Percentiles rank a stretch among this genome's conserved stretches.
Conservation (phyloP, 768 basidiomycete genomes). For the Trametes villosa region DNA sequence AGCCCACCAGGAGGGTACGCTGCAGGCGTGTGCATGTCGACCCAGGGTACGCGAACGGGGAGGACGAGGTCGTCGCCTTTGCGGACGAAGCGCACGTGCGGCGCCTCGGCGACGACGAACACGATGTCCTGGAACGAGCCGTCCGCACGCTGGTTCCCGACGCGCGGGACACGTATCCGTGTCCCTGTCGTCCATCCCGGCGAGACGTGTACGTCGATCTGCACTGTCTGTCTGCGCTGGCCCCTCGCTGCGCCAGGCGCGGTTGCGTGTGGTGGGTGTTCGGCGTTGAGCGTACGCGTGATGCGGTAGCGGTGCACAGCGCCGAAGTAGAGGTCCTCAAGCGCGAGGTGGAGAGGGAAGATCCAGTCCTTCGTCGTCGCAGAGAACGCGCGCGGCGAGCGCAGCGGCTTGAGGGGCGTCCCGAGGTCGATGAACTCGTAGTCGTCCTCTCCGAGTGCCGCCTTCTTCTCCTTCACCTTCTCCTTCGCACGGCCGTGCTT, state of each 20-base stretch:
- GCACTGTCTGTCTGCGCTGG: conserved; percentile 48
- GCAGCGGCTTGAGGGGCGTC: conserved; percentile 22
- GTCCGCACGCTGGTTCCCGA: conserved; percentile 66
- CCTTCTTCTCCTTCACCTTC: conserved; percentile 18
- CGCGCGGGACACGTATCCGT: conserved; percentile 60
- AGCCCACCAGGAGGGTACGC: conserved; percentile 13
- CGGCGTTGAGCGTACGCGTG: conserved; percentile 51
- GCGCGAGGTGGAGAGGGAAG: conserved; percentile 62
- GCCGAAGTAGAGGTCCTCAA: conserved; percentile 66
- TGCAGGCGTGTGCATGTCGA: conserved; percentile 43
- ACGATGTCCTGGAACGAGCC: conserved; percentile 66
- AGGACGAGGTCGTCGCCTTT: conserved; percentile 59
- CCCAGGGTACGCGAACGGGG: conserved; percentile 60
- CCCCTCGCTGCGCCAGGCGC: background rate
- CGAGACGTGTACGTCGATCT: conserved; percentile 63
- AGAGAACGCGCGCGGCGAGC: conserved; percentile 18
- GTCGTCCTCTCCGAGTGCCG: conserved; percentile 30
- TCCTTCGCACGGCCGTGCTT: conserved; percentile 8
- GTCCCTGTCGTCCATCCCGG: conserved; percentile 66
- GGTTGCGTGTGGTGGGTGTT: conserved; percentile 33
- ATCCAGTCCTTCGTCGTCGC: conserved; percentile 57
- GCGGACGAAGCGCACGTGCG: conserved; percentile 60
- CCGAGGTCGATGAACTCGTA: conserved; percentile 33
- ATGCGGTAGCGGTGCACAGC: conserved; percentile 61
- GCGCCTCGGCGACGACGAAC: conserved; percentile 64